Conservation (phyloP, 805 yeast species). For the Barnettozyma botsteinii region DNA sequence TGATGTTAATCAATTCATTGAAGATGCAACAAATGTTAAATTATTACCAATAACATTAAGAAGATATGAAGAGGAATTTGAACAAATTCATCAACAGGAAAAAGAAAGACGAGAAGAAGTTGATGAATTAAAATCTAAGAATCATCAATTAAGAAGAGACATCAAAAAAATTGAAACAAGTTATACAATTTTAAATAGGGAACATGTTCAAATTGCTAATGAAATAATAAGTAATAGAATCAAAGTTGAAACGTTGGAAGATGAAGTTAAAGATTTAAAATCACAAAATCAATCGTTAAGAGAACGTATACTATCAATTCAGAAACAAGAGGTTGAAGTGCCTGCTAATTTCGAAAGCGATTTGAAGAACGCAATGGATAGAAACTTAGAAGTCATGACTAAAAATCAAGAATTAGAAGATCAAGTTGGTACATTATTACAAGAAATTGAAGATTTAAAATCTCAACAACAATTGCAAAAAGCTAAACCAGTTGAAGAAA, state of each 20-base stretch:
- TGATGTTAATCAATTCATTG: slow-evolving; percentile 67
- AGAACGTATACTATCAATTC: slow-evolving; percentile 28
- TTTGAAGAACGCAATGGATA: slow-evolving; percentile 51
- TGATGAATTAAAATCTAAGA: slow-evolving; percentile 57
- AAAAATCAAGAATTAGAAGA: slow-evolving; percentile 54
- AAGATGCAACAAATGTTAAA: slow-evolving; percentile 69
- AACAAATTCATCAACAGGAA: slow-evolving; percentile 69
- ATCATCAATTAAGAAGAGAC: slow-evolving; percentile 68
- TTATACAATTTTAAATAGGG: slow-evolving; percentile 64
- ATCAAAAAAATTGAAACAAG: slow-evolving; percentile 68
- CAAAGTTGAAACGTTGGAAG: slow-evolving; percentile 63
- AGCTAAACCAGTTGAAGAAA: neutral
- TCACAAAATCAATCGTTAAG: slow-evolving; percentile 42
- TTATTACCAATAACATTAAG: slow-evolving; percentile 67
- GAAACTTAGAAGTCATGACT: slow-evolving; percentile 62
- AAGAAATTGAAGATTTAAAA: slow-evolving; percentile 34
- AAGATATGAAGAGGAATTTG: slow-evolving; percentile 69
- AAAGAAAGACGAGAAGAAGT: slow-evolving; percentile 61
- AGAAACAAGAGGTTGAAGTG: slow-evolving; percentile 29
- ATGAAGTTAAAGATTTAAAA: slow-evolving; percentile 62
- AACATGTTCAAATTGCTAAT: slow-evolving; percentile 83
- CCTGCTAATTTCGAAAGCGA: slow-evolving; percentile 43
- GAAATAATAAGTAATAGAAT: slow-evolving; percentile 79
- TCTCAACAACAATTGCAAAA: slow-evolving; percentile 3
- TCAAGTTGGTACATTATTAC: slow-evolving; percentile 39